A percentile compares a stretch with the other conserved stretches of the same genome.
Conservation (phyloP, 805 yeast genomes). For the Wickerhamiella alocasiicola region DNA sequence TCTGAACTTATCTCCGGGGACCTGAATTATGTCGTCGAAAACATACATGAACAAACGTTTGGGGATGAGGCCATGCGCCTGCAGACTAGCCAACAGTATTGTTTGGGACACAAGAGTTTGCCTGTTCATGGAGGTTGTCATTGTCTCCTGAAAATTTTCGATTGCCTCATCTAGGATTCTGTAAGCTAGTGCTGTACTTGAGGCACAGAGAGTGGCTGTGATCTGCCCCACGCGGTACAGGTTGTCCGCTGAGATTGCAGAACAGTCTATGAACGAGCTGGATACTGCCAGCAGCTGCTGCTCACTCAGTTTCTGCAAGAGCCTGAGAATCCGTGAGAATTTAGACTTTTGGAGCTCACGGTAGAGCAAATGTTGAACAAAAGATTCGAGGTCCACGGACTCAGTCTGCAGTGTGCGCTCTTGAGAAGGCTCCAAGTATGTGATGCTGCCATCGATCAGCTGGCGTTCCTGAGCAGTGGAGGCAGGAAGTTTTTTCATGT, state of each 20-base stretch:
- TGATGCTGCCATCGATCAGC: conserved; percentile 4
- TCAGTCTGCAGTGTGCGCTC: neutral
- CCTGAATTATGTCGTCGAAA: neutral
- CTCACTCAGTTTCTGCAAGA: conserved; percentile 1
- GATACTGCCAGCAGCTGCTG: neutral
- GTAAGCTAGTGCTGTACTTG: neutral
- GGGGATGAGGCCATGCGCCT: neutral
- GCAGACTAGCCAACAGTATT: neutral
- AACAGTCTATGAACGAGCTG: neutral
- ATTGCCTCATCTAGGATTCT: conserved; percentile 2
- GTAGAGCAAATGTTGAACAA: conserved; percentile 3
- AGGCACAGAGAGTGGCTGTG: neutral
- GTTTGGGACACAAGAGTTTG: conserved; percentile 1
- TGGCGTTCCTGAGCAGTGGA: conserved; percentile 6
- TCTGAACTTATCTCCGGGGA: neutral
- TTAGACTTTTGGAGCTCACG: neutral
- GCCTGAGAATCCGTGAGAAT: neutral
- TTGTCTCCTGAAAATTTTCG: neutral
- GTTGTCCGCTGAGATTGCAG: neutral
- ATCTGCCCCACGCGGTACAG: neutral
- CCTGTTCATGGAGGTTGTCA: neutral
- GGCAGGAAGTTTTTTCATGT: conserved; percentile 1
- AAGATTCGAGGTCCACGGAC: neutral
- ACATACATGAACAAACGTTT: neutral
- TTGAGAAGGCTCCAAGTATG: neutral